Evolutionary conservation across 2,329 filamentous ascomycete genomes (phyloP).

Genomic region (Colletotrichum phormii): DNA sequence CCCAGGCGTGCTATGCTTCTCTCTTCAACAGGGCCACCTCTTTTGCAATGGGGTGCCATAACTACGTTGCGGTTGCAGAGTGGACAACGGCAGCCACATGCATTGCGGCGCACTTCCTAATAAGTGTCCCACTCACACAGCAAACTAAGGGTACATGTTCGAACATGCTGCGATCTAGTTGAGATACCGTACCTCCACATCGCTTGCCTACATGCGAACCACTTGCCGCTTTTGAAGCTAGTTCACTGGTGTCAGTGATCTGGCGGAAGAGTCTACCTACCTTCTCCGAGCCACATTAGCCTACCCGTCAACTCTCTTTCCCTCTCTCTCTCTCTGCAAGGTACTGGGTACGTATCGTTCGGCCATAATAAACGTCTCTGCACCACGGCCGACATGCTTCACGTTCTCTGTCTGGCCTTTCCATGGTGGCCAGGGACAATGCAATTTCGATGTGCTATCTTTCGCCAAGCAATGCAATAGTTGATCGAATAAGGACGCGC

Average conservation of each 20-base stretch:
- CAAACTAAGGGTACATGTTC: not conserved
- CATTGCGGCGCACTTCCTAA: not conserved
- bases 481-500: not conserved
- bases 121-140: not conserved
- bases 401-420: not conserved
- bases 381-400: not conserved
- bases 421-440: not conserved
- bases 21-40: not conserved
- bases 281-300: conserved; percentile 35
- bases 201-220: conserved; percentile 13
- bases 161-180: not conserved
- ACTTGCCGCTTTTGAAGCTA: conserved; percentile 24
- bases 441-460: not conserved
- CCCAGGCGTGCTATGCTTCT: not conserved
- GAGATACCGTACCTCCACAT: not conserved
- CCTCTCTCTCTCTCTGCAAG: conserved; percentile 18
- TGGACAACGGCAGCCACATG: not conserved
- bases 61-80: not conserved
- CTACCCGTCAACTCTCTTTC: conserved; percentile 30
- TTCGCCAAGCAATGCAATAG: not conserved
- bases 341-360: conserved; percentile 16
- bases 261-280: conserved; percentile 26
- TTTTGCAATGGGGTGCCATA: not conserved
- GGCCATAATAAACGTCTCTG: not conserved
- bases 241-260: conserved; percentile 15